Conservation (phyloP, 306 rosid genomes). For the Cajanus cajan region DNA sequence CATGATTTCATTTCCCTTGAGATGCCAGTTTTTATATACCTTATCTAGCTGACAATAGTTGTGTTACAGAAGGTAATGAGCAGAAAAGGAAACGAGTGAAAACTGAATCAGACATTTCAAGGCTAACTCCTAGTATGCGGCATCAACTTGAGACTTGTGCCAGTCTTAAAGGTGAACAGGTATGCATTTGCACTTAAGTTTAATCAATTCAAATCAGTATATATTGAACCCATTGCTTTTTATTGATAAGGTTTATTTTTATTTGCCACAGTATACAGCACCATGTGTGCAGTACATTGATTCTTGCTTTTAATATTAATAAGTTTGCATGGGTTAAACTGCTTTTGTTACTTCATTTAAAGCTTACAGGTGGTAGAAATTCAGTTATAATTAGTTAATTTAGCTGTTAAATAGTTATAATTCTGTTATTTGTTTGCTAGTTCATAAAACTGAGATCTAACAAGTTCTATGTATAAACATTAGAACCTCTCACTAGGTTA, state of each 20-base stretch:
- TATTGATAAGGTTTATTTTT: not conserved
- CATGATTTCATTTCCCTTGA: constrained; percentile 15
- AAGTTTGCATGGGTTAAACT: not conserved
- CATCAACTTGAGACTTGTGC: constrained; percentile 72
- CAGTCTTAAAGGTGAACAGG: constrained; percentile 93
- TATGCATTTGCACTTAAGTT: constrained; percentile 29
- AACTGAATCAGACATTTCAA: constrained; percentile 75
- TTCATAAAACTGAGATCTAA: not conserved
- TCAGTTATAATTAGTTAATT: not conserved
- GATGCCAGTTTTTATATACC: constrained; percentile 12
- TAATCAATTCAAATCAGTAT: not conserved
- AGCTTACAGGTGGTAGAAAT: not conserved
- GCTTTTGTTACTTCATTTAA: not conserved
- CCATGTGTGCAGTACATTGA: not conserved
- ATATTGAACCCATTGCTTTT: not conserved
- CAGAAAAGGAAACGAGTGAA: constrained; percentile 85
- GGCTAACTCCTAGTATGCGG: constrained; percentile 61
- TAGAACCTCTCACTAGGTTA: not conserved
- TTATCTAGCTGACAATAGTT: constrained; percentile 37
- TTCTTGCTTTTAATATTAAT: not conserved
- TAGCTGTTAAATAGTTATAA: not conserved
- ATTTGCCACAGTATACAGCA: not conserved
- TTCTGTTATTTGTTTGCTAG: not conserved
- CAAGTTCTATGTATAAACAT: not conserved
- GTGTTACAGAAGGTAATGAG: constrained; percentile 79